Evolutionary conservation across 768 basidiomycete genomes (phyloP), one percentile per base, ranked within the genome.

Genomic region (Ramaria rubella): DNA sequence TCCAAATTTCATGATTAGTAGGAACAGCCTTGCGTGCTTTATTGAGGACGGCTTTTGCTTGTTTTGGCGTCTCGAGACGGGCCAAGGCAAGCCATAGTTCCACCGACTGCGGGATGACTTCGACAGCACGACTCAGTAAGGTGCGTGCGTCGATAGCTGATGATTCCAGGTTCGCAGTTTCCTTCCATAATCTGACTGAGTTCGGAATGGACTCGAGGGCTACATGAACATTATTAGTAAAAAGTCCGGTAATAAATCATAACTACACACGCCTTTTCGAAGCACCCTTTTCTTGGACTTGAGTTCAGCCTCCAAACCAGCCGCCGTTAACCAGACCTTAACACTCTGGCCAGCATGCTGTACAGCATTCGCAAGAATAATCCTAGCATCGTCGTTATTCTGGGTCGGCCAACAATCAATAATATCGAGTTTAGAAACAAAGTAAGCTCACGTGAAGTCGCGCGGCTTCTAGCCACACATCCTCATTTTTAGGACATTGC

Each of bases 31-130:
- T 90, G 49, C 94, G 86, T 3, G 96, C 96, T 69, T 89, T 94
- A 77, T 99, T 98, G 57, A 99, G 81, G 0, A 98, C 96, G 1
- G 86, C 83, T 65, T 91, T 90, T 0, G 95, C 96, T 33, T 83
- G 82, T 23, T 91, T 89, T 0, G 94, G 94, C 0, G 89, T 89
- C 72, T 98, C 96, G 5, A 98, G 79, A 9, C 95, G 87, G 0
- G 96, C 95, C n/a, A 99, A 86, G 1, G 95, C 94, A 34, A 98
- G 84, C 95, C 96, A 98, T 15, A 99, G 83, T 65, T 99, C 96
- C 55, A 96, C 93, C 0, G 93, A 94, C 21, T 88, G 81, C 0
- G 96, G 96, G 26, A 98, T 93, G 34, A 98, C 92, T 71, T 98
- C 95, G 8, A 98, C 96, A 0, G 96, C 96, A 30, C 95, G 87